These are phyloP conservation scores for Talaromyces sp. DNA, from an alignment of 2,329 filamentous ascomycete genomes.

Conservation along the genomic window DNA sequence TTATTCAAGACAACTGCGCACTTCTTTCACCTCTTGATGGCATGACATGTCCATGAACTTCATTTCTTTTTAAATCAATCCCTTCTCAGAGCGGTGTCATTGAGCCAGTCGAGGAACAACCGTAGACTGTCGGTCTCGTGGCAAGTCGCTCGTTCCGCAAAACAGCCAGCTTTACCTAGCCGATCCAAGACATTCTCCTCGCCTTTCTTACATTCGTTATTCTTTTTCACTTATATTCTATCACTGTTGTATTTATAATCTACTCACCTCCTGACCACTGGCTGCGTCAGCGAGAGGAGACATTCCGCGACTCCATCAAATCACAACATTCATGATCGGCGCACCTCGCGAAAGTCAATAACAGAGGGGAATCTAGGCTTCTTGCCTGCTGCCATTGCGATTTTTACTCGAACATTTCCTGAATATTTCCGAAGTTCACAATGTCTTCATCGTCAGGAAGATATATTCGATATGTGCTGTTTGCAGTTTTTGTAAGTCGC, in stretches of 20 bases:
- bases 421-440: constrained; percentile 4
- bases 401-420: background rate
- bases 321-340: constrained; percentile 2
- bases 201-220: constrained; percentile 3
- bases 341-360: background rate
- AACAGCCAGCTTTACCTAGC: background rate
- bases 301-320: background rate
- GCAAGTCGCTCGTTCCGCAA: constrained; percentile 10
- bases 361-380: background rate
- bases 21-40: background rate
- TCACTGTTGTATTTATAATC: background rate
- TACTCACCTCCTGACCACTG: background rate
- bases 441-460: constrained; percentile 37
- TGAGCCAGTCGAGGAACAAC: background rate
- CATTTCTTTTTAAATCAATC: background rate
- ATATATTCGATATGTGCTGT: constrained; percentile 64
- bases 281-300: background rate
- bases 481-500: constrained; percentile 74
- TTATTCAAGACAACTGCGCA: background rate
- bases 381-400: background rate
- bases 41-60: background rate
- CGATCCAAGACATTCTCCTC: background rate
- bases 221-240: background rate
- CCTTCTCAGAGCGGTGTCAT: background rate
- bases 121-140: background rate